Evolutionary conservation across 352 stramenopile species (phyloP).

Genomic region (Globisporangium iwayamae): DNA sequence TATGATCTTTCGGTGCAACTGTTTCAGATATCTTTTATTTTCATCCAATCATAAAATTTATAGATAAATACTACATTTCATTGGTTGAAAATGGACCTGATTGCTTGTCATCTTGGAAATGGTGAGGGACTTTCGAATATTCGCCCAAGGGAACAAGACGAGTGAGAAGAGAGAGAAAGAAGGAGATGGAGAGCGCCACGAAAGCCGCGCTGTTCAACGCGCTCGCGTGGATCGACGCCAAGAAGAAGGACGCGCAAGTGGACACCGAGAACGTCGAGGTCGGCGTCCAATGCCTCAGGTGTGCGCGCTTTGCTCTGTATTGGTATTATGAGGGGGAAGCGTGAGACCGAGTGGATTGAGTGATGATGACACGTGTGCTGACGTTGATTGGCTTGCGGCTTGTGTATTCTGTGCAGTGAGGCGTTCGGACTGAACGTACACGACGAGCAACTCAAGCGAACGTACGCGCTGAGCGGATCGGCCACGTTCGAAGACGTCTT

Average conservation of each 20-base stretch:
- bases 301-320: conserved; percentile 12
- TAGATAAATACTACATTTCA: not conserved
- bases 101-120: conserved; percentile 7
- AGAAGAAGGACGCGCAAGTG: conserved; percentile 53
- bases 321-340: not conserved
- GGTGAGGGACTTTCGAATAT: conserved; percentile 17
- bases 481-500: conserved; percentile 70
- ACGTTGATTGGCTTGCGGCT: not conserved
- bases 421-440: conserved; percentile 65
- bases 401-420: conserved; percentile 33
- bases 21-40: not conserved
- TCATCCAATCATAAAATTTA: conserved; percentile 5
- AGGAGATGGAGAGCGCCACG: conserved; percentile 27
- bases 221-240: conserved; percentile 61
- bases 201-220: conserved; percentile 67
- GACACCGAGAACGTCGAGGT: conserved; percentile 65
- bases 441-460: conserved; percentile 48
- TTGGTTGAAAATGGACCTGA: conserved; percentile 16
- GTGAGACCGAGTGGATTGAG: not conserved
- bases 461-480: conserved; percentile 38
- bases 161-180: conserved; percentile 3
- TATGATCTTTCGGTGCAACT: not conserved
- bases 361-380: conserved; percentile 6
- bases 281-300: conserved; percentile 60
- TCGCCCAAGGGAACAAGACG: conserved; percentile 4